A percentile compares a stretch with the other conserved stretches of the same genome.
phyloP scores from a whole-genome alignment of 768 basidiomycete genomes.

The Macrolepiota dolichaula region DNA sequence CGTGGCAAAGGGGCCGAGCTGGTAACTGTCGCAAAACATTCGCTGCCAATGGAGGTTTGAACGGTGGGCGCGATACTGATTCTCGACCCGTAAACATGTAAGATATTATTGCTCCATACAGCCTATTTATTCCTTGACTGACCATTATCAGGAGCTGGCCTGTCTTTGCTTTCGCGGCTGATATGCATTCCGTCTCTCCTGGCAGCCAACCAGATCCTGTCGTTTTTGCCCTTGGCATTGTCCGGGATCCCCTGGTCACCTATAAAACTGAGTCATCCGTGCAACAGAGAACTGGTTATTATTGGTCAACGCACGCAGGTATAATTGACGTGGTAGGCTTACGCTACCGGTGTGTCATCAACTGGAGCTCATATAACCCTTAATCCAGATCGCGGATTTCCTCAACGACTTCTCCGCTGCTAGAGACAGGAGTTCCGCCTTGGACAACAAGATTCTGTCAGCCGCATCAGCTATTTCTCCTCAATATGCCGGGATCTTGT shows the following conservation, averaged over 20 bases:
- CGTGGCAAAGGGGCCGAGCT: too few species aligned
- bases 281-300: constrained; percentile 33
- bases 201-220: constrained; percentile 22
- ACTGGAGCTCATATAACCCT: background rate
- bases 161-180: constrained; percentile 44
- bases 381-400: constrained; percentile 38
- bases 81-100: too few species aligned
- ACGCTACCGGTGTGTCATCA: constrained; percentile 8
- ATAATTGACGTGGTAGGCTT: constrained; percentile 29
- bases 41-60: too few species aligned
- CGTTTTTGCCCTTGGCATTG: constrained; percentile 32
- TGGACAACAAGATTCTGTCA: constrained; percentile 35
- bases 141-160: constrained; percentile 29
- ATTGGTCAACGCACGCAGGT: constrained; percentile 28
- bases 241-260: constrained; percentile 32
- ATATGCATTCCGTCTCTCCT: constrained; percentile 35
- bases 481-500: constrained; percentile 38
- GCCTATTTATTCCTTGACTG: background rate
- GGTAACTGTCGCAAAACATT: too few species aligned
- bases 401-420: constrained; percentile 37
- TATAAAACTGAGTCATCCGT: constrained; percentile 22
- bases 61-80: too few species aligned
- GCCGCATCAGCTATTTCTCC: constrained; percentile 34
- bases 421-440: constrained; percentile 26
- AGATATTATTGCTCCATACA: too few species aligned